phyloP scores from a whole-genome alignment of 495 filamentous ascomycete species.

The Podospora fimiseda region DNA sequence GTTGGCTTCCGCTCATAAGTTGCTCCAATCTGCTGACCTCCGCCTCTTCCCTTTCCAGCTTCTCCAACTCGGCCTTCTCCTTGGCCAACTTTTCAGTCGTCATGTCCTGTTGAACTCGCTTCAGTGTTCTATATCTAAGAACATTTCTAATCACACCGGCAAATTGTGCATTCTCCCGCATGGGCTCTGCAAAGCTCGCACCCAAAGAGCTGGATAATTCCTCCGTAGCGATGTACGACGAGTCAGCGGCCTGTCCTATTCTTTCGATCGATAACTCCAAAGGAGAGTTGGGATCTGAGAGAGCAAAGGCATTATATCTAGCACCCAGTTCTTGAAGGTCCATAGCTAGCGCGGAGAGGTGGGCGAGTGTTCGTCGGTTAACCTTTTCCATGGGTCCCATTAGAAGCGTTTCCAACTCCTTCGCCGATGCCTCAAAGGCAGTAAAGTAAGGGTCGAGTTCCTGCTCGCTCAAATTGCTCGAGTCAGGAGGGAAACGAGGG shows the following conservation, averaged over 20 bases:
- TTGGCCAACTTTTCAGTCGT: slow-evolving; percentile 81
- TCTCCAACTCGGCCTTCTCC: slow-evolving; percentile 71
- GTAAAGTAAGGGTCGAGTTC: slow-evolving; percentile 94
- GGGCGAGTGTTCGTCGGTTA: slow-evolving; percentile 80
- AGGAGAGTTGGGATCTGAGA: slow-evolving; percentile 81
- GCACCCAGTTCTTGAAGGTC: slow-evolving; percentile 91
- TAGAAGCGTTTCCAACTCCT: slow-evolving; percentile 77
- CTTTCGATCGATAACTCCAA: slow-evolving; percentile 92
- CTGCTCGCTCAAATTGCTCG: slow-evolving; percentile 69
- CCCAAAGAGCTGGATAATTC: slow-evolving; percentile 78
- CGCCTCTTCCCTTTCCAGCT: slow-evolving; percentile 78
- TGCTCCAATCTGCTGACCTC: slow-evolving; percentile 91
- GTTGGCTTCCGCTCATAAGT: slow-evolving; percentile 68
- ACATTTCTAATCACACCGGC: slow-evolving; percentile 88
- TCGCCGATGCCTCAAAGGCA: slow-evolving; percentile 79
- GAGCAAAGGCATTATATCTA: slow-evolving; percentile 91
- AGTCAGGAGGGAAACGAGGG: slow-evolving; percentile 75
- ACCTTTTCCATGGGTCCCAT: slow-evolving; percentile 94
- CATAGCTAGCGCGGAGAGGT: slow-evolving; percentile 71
- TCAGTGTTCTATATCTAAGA: slow-evolving; percentile 79
- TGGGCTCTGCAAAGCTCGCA: slow-evolving; percentile 89
- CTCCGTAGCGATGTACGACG: slow-evolving; percentile 91
- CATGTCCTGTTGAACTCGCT: slow-evolving; percentile 96
- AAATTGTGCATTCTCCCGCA: slow-evolving; percentile 95
- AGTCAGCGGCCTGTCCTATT: slow-evolving; percentile 89